Evolutionary conservation across 495 filamentous ascomycete genomes (phyloP).

Genomic region (Penicillium paradoxum): DNA sequence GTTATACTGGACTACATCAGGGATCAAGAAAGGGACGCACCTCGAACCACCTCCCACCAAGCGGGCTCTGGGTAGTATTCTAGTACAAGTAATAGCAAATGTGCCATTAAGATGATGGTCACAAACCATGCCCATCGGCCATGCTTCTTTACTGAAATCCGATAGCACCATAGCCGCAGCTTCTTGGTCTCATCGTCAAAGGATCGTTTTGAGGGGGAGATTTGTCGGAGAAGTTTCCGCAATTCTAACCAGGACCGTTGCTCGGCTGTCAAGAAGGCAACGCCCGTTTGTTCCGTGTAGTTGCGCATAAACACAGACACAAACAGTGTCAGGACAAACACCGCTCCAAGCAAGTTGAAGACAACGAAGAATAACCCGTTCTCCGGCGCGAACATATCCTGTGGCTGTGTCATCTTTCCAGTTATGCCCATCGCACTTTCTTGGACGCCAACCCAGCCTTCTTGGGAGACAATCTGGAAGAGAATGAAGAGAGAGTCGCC

Average conservation of each 20-base stretch:
- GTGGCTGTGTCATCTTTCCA: constrained; percentile 67
- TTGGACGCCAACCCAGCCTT: constrained; percentile 94
- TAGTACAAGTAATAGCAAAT: constrained; percentile 75
- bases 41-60: constrained; percentile 61
- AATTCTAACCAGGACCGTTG: constrained; percentile 97
- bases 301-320: constrained; percentile 99
- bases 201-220: constrained; percentile 85
- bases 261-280: constrained; percentile 93
- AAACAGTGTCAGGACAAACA: constrained; percentile 97
- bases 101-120: constrained; percentile 71
- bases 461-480: constrained; percentile 98
- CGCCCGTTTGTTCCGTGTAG: constrained; percentile 97
- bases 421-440: constrained; percentile 76
- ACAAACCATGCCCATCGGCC: constrained; percentile 85
- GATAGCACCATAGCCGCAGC: constrained; percentile 92
- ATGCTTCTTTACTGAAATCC: constrained; percentile 87
- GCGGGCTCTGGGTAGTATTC: constrained; percentile 74
- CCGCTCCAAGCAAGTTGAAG: constrained; percentile 94
- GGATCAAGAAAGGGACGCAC: constrained; percentile 24
- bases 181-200: constrained; percentile 64
- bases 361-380: constrained; percentile 92
- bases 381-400: constrained; percentile 61
- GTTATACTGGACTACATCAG: constrained; percentile 1
- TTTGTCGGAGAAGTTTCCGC: constrained; percentile 86
- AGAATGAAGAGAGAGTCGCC: constrained; percentile 88